Percentiles rank a stretch among this genome's conserved stretches.
These are phyloP conservation scores for Gossypioides kirkii DNA, from an alignment of 345 rosid genomes.

Conservation along the genomic window DNA sequence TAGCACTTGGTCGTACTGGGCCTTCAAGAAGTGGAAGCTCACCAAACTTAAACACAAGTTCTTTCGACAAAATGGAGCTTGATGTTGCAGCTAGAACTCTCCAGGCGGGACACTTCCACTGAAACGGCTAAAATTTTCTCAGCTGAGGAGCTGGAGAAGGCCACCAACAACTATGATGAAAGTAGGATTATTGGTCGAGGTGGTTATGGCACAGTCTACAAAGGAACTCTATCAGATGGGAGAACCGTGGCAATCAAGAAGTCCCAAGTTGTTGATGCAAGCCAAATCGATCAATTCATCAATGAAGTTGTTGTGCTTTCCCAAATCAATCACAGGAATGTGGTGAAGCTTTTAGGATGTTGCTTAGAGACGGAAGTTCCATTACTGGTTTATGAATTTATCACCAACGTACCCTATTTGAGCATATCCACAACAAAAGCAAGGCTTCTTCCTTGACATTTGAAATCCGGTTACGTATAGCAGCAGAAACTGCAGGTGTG, in stretches of 20 bases:
- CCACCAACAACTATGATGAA: slow-evolving; percentile 24
- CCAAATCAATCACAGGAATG: slow-evolving; percentile 11
- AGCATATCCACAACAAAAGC: slow-evolving; percentile 3
- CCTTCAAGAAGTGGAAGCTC: slow-evolving; percentile 3
- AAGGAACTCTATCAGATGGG: slow-evolving; percentile 23
- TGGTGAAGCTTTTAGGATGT: slow-evolving; percentile 7
- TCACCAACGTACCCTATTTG: slow-evolving; percentile 1
- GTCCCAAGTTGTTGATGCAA: slow-evolving; percentile 22
- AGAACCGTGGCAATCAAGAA: slow-evolving; percentile 30
- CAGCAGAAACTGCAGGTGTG: slow-evolving; percentile 6
- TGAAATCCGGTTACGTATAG: neutral
- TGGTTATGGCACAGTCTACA: slow-evolving; percentile 36
- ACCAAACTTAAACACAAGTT: slow-evolving; percentile 8
- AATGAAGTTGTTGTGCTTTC: slow-evolving; percentile 11
- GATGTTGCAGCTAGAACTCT: slow-evolving; percentile 7
- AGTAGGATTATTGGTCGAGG: slow-evolving; percentile 26
- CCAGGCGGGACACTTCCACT: slow-evolving; percentile 10
- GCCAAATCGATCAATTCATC: slow-evolving; percentile 33
- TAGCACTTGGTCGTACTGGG: slow-evolving; percentile 2
- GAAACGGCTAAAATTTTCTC: slow-evolving; percentile 22
- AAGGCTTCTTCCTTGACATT: neutral
- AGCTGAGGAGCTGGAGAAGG: slow-evolving; percentile 21
- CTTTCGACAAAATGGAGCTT: slow-evolving; percentile 11
- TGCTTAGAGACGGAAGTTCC: slow-evolving; percentile 14
- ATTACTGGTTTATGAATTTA: slow-evolving; percentile 6